Conservation (phyloP, 2,329 filamentous ascomycete species). For the Chrysoporthe cubensis region DNA sequence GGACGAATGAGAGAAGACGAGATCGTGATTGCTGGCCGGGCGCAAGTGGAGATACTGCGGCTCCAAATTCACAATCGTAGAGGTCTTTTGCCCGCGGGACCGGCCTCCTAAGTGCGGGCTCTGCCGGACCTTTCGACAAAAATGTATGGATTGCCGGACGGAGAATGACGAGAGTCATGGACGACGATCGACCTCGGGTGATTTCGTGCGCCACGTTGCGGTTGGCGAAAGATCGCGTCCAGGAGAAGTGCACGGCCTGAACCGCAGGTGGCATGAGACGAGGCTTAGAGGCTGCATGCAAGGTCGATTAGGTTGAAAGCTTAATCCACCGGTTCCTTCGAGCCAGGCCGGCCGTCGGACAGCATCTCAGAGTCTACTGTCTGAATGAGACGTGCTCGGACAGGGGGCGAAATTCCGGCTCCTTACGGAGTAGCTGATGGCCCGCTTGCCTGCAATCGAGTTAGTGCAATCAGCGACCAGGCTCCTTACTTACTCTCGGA, state of each 20-base stretch:
- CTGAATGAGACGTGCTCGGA: conserved; percentile 13
- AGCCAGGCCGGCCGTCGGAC: not conserved
- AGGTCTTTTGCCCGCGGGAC: not conserved
- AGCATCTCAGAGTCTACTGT: not conserved
- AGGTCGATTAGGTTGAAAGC: conserved; percentile 13
- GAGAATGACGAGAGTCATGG: not conserved
- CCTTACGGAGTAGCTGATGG: conserved; percentile 9
- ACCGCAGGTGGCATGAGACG: conserved; percentile 10
- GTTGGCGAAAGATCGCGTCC: not conserved
- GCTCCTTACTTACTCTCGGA: not conserved
- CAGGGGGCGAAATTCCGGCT: conserved; percentile 6
- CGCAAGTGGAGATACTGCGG: not conserved
- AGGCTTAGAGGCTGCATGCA: conserved; percentile 11
- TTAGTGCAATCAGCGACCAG: conserved; percentile 3
- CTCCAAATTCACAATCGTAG: not conserved
- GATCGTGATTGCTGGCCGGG: not conserved
- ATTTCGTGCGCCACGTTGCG: conserved; percentile 5
- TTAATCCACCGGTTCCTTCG: conserved; percentile 11
- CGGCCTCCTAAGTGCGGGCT: not conserved
- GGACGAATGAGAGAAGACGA: not conserved
- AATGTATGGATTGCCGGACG: not conserved
- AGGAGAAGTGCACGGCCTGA: not conserved
- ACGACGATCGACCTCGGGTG: not conserved
- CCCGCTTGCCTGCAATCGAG: not conserved
- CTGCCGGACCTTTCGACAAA: not conserved